Evolutionary conservation across 495 filamentous ascomycete genomes (phyloP), one percentile per base, ranked within the genome.

Genomic region (Pyrenula massariospora): DNA sequence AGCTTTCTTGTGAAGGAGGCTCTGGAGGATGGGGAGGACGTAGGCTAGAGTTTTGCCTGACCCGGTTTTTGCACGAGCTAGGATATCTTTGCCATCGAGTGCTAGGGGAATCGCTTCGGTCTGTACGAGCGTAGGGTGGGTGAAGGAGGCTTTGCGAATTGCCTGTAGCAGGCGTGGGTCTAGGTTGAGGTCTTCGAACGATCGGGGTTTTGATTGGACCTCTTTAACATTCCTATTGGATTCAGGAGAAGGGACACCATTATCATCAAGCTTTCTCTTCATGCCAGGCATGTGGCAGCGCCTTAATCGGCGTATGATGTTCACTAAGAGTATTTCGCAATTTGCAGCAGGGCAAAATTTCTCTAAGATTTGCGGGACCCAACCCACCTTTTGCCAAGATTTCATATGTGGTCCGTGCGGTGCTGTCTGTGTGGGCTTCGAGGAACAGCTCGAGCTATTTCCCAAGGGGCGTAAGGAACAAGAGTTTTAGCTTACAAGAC

Each of bases 1-100:
- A 62, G 75, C 65, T 73, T 95, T 95, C 54, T 78, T 79, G 62
- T 82, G 84, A 11, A 98, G 76, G 54, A 95, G 88, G 22, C 77
- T 74, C 60, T 95, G 85, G 47, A 97, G 70, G 47, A 96, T 78
- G 1, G 93, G 93, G 23, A 97, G 78, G n/a, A 96, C 75, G 70
- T 98, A 98, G 54, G 93, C 93, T n/a, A 88, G 87, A 3, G 93
- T 98, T 73, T 98, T 98, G 51, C 93, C 92, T 20, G 90, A 93
- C 24, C 91, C 91, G 20, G 91, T 96, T 70, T 90, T 93, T 48
- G 92, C 86, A 60, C 88, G 88, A 54, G 89, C 84, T 83, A 54
- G 71, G 56, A 98, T 85, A 77, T 96, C 91, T 64, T 87, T 86
- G 19, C 93, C 93, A 57, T 89, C 84, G n/a, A 96, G 74, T 24